Base-by-base conservation (phyloP, 768 basidiomycete genomes). In the Floccularia luteovirens region DNA sequence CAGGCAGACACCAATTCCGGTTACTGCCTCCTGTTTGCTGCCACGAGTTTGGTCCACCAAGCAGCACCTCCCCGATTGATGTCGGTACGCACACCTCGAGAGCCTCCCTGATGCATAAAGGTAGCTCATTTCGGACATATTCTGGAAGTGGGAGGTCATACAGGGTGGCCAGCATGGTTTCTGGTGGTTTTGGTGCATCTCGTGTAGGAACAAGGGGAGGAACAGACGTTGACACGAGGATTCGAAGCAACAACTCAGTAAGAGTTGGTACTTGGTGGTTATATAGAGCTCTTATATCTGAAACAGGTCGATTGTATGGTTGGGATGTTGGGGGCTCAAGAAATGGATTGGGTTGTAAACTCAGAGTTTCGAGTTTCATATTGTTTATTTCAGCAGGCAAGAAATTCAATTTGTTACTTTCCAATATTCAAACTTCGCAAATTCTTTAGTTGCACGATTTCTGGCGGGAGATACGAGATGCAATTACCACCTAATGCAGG, bases 381-480 rank as follows among this genome's bases (percentile, higher is more conserved):
- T 59, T 52, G n/a, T 69, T 55, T 52, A 87, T 69, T 51, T 87
- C 82, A 5, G 77, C 69, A 11, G 85, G 85, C 0, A 88, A 56
- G 54, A 72, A 82, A 40, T 54, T 49, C 2, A 87, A 57, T 23
- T 59, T 55, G 54, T 88, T 88, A 39, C 68, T 64, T n/a, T 0
- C 79, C 65, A 3, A 88, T 49, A 43, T 84, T 81, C 5, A 88
- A 64, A 31, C 78, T 72, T 36, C 63, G 63, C 2, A 88, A 67
- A 36, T 71, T 70, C 6, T 51, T 60, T 13, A 87, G 62, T 4
- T 60, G 61, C 14, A 57, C 62, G 24, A 88, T 79, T 37, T 82
- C 81, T 0, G 84, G 74, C 1, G 85, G 83, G 14, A 88, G 55
- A 28, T 59, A 62, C 1, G 58, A 66, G 4, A 89, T 57, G 8